These are phyloP conservation scores for Lanmaoa pseudosensibilis DNA, from an alignment of 768 basidiomycete genomes.

Conservation along the genomic window DNA sequence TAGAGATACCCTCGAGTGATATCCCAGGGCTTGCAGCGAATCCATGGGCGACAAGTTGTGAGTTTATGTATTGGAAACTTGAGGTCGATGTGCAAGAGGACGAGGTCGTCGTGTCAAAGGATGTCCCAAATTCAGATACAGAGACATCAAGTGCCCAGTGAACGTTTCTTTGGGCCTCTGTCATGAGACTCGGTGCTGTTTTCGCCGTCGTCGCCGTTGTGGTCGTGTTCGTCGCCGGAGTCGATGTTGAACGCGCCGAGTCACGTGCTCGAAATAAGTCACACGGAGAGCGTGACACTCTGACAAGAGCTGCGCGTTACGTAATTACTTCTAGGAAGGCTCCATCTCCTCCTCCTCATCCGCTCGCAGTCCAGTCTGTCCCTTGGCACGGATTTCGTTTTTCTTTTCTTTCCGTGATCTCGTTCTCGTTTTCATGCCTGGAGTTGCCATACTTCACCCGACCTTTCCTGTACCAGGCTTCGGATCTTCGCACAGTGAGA, in stretches of 20 bases:
- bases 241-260: constrained; percentile 28
- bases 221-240: constrained; percentile 10
- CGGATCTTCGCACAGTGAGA: constrained; percentile 31
- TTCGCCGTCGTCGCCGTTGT: constrained; percentile 17
- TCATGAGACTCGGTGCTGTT: not conserved
- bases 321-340: too few relatives aligned
- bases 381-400: not conserved
- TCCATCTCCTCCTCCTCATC: constrained; percentile 11
- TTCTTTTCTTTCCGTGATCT: not conserved
- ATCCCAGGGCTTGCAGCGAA: constrained; percentile 65
- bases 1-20: constrained; percentile 62
- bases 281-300: constrained; percentile 11
- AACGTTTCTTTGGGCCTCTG: constrained; percentile 30
- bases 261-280: constrained; percentile 27
- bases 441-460: constrained; percentile 42
- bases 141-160: constrained; percentile 55
- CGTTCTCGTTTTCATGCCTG: constrained; percentile 39
- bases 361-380: constrained; percentile 16
- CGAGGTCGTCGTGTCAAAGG: constrained; percentile 45
- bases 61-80: constrained; percentile 75
- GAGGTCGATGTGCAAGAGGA: constrained; percentile 52
- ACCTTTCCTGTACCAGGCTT: constrained; percentile 32
- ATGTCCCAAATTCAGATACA: constrained; percentile 41
- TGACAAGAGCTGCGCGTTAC: constrained; percentile 26
- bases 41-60: constrained; percentile 82